Percentiles rank a stretch among this genome's conserved stretches.
Evolutionary conservation across 2,329 filamentous ascomycete genomes (phyloP).

Genomic region (Emydomyces testavorans): DNA sequence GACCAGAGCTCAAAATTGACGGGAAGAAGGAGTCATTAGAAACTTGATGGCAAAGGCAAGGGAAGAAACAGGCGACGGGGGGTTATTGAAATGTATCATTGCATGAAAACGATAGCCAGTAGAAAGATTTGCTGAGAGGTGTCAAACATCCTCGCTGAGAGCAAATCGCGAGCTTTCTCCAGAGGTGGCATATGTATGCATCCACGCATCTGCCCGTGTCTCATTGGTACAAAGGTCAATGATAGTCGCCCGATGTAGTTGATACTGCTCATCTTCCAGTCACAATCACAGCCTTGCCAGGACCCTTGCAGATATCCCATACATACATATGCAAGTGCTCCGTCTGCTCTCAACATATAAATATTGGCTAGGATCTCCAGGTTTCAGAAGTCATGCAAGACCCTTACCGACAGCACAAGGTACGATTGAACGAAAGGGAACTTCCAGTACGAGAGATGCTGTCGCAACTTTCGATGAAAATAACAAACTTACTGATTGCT

Average conservation of each 20-base stretch:
- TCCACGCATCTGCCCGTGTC: constrained; percentile 8
- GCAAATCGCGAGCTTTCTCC: neutral
- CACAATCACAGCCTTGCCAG: constrained; percentile 7
- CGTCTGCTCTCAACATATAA: constrained; percentile 3
- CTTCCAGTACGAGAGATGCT: neutral
- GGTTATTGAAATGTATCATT: no score
- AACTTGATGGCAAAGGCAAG: neutral
- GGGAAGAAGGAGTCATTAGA: neutral
- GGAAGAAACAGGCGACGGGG: neutral
- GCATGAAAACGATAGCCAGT: neutral
- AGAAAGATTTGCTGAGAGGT: constrained; percentile 7
- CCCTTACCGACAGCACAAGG: neutral
- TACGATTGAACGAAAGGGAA: neutral
- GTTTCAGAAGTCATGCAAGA: neutral
- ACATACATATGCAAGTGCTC: constrained; percentile 5
- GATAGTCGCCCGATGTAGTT: constrained; percentile 6
- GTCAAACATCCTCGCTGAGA: constrained; percentile 2
- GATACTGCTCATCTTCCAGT: constrained; percentile 11
- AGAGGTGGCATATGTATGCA: constrained; percentile 9
- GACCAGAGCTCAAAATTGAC: constrained; percentile 9
- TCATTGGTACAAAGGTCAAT: constrained; percentile 15
- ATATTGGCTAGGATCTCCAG: constrained; percentile 1
- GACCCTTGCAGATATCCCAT: no score
- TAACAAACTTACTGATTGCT: constrained; percentile 8
- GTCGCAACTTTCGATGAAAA: constrained; percentile 7